A percentile compares a stretch with the other conserved stretches of the same genome.
Conservation (phyloP, 805 yeast species). For the Saccharomycopsis lassenensis region DNA sequence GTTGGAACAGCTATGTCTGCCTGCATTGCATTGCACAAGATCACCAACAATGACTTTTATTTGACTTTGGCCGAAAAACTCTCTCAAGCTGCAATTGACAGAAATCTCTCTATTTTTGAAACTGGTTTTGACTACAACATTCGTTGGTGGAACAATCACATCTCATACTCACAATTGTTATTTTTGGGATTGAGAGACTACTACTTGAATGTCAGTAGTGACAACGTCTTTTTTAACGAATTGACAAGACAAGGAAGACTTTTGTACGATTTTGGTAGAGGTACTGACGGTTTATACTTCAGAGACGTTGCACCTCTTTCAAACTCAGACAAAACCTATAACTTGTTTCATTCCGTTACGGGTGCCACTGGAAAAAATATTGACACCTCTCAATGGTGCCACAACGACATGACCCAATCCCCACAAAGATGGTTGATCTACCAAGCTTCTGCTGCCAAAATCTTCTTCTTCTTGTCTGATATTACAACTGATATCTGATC, state of each 20-base stretch:
- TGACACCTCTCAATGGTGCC: constrained; percentile 38
- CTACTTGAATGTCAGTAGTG: constrained; percentile 25
- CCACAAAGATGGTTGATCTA: constrained; percentile 48
- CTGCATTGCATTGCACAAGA: constrained; percentile 36
- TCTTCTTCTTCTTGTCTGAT: too few relatives aligned
- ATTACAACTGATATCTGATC: too few relatives aligned
- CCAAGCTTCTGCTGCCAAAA: constrained; percentile 56
- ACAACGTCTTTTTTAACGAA: constrained; percentile 33
- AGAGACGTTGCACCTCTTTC: constrained; percentile 49
- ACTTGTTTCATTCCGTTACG: constrained; percentile 40
- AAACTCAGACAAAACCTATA: constrained; percentile 39
- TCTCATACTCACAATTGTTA: constrained; percentile 52
- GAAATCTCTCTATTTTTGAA: constrained; percentile 47
- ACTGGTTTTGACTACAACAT: constrained; percentile 42
- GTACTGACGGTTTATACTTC: constrained; percentile 44
- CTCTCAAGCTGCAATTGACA: constrained; percentile 49
- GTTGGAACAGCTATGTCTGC: constrained; percentile 56
- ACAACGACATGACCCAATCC: constrained; percentile 26
- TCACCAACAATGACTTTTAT: constrained; percentile 44
- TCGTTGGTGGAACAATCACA: constrained; percentile 55
- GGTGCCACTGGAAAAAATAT: constrained; percentile 43
- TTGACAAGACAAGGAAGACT: constrained; percentile 40
- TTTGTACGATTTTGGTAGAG: constrained; percentile 35
- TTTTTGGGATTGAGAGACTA: constrained; percentile 63
- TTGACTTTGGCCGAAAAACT: constrained; percentile 22